phyloP scores from a whole-genome alignment of 306 rosid genomes.

The Trifolium repens region DNA sequence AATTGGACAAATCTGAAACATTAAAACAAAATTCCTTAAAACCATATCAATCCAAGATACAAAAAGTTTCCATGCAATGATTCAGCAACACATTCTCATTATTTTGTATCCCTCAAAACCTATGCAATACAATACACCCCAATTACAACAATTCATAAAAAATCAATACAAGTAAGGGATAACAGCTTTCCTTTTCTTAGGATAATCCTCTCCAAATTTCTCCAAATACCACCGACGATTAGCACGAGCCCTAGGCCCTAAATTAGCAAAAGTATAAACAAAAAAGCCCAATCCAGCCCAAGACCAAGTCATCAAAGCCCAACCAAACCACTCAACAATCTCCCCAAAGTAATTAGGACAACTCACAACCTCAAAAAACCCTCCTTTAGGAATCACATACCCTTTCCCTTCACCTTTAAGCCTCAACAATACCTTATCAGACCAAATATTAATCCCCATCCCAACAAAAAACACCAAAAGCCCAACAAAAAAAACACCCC shows the following conservation, averaged over 20 bases:
- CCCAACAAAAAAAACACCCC: conserved; percentile 56
- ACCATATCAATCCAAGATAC: conserved; percentile 26
- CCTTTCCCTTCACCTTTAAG: conserved; percentile 70
- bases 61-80: neutral
- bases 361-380: conserved; percentile 71
- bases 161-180: conserved; percentile 75
- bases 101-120: neutral
- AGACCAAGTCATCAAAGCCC: conserved; percentile 81
- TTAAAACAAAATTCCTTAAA: neutral
- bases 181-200: conserved; percentile 68
- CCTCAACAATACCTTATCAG: conserved; percentile 65
- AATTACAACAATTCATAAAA: conserved; percentile 22
- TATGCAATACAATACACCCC: neutral
- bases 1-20: neutral
- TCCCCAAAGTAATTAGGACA: conserved; percentile 87
- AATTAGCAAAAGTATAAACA: conserved; percentile 71
- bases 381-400: conserved; percentile 71
- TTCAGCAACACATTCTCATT: neutral
- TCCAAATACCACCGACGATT: conserved; percentile 76
- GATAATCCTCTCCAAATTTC: conserved; percentile 85
- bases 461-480: conserved; percentile 55
- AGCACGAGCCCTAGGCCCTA: conserved; percentile 81
- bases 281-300: conserved; percentile 74
- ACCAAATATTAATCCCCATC: conserved; percentile 64
- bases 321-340: conserved; percentile 84